Conservation (phyloP, 2,329 filamentous ascomycete genomes). For the Simplicillium sp. region DNA sequence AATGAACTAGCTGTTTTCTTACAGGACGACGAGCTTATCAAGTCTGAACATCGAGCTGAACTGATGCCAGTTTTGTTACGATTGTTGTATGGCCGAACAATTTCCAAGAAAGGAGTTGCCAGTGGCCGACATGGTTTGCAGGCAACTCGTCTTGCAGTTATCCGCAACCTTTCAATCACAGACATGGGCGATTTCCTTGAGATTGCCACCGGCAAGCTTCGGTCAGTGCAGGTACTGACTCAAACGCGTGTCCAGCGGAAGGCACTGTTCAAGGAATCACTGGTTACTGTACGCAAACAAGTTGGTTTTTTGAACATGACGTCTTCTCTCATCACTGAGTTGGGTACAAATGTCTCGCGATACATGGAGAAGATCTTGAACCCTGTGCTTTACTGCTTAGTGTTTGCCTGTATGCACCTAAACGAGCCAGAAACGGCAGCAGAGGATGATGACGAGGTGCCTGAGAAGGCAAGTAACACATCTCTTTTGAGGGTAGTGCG, state of each 20-base stretch:
- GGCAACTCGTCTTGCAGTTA: slow-evolving; percentile 67
- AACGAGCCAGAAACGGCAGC: slow-evolving; percentile 21
- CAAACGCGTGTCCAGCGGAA: slow-evolving; percentile 34
- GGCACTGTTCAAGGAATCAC: slow-evolving; percentile 44
- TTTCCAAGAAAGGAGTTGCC: slow-evolving; percentile 67
- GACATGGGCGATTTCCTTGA: slow-evolving; percentile 76
- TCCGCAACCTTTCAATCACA: slow-evolving; percentile 65
- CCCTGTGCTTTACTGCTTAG: slow-evolving; percentile 71
- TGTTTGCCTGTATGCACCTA: slow-evolving; percentile 57
- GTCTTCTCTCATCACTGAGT: slow-evolving; percentile 73
- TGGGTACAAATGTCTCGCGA: slow-evolving; percentile 62
- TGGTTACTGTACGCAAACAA: slow-evolving; percentile 67
- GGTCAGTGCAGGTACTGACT: slow-evolving; percentile 48
- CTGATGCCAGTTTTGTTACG: slow-evolving; percentile 82
- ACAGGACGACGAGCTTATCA: slow-evolving; percentile 64
- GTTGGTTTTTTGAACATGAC: slow-evolving; percentile 89
- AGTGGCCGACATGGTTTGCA: slow-evolving; percentile 76
- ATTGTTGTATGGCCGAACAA: slow-evolving; percentile 80
- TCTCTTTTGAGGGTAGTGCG: slow-evolving; percentile 59
- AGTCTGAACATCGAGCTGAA: slow-evolving; percentile 59
- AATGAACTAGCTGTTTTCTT: slow-evolving; percentile 90
- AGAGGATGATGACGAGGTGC: slow-evolving; percentile 21
- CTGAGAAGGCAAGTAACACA: slow-evolving; percentile 30
- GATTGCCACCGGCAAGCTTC: slow-evolving; percentile 67
- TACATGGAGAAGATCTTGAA: slow-evolving; percentile 64